Base-by-base conservation (phyloP, 2,329 filamentous ascomycete genomes). In the Cladosporium halotolerans region DNA sequence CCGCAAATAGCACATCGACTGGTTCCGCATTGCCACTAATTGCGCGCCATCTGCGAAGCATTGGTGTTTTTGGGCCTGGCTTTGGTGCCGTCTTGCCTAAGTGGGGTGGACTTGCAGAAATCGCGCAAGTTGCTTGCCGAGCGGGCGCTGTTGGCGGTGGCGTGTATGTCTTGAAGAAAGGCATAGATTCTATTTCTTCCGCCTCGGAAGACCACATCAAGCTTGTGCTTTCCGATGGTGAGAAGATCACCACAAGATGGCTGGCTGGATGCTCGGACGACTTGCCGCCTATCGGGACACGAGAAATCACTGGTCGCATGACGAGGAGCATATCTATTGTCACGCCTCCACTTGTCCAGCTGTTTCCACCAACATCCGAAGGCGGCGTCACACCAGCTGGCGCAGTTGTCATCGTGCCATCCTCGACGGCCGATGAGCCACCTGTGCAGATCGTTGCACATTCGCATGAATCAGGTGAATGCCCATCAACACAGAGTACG, bases 391-490 rank as follows among this genome's bases (percentile, higher is more conserved):
- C 77, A 0, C 88, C 91, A 18, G 88, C 86, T 14, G 87, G 87
- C 40, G 84, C 84, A 1, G 79, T 90, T 2, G 76, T 89, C 16
- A 79, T 83, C 2, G 81, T 89, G 51, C 83, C 87, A 9, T 42
- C 57, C 14, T n/a, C 45, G 4, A 53, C 55, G 36, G n/a, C 55
- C 2, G 18, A 41, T 9, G 19, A 70, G 80, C n/a, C 77, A 43
- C 79, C 81, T 11, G 76, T 84, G 6, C 78, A 84, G 58, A 70
- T 85, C 14, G 70, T 89, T 62, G 79, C 85, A 36, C 92, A 97
- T 69, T 93, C 90, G 3, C 89, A 86, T 67, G 91, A 96, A 55
- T 92, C 91, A 40, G 91, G 91, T 57, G 92, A 97, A 76, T 97
- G 93, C 70, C 91, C 92, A 23, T 60, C 72, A 58, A 84, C 86